Base-by-base conservation (phyloP, 768 basidiomycete species). In the Plicaturopsis crispa region DNA sequence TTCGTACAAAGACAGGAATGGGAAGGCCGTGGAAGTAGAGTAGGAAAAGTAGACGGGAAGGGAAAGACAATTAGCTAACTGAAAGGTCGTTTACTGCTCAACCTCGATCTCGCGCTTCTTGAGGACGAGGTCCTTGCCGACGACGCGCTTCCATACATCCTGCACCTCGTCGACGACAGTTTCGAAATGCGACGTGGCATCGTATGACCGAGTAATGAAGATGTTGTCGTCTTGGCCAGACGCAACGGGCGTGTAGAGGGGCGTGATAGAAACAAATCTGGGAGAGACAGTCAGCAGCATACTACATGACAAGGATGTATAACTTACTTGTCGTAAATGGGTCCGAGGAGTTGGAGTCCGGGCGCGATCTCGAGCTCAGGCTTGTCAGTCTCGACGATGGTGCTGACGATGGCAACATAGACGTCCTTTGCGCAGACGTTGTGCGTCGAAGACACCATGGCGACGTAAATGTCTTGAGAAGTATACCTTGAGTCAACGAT, bases 131-230 rank as follows among this genome's bases (percentile, higher is more conserved):
- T 83, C 78, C 35, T 66, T 67, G 35, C 86, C 90, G 3, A 73
- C 69, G 38, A 94, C 79, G 39, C 93, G 73, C 68, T 84, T 80
- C 90, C 91, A 99, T 30, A 98, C 89, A 60, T 97, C 87, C 44
- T 85, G 83, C 24, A 99, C 96, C 43, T 99, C 94, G 36, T 97
- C 91, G 18, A 94, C 90, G 33, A 98, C 93, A 19, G 90, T 96
- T 72, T 99, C 96, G 59, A 99, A 98, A 66, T 99, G 96, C 20
- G 89, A 92, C 8, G 96, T 97, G 6, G 96, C 94, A 57, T 99
- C 96, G 63, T 98, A 99, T 12, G 92, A 96, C 39, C 84, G 84
- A 39, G 96, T 99, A 66, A 99, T 81, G 70, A 87, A 99, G 57
- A 99, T 88, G 57, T 90, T 86, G 68, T 99, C 93, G 32, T 67